Percentiles rank a stretch among this genome's conserved stretches.
These are phyloP conservation scores for Amylostereum chailletii DNA, from an alignment of 1,284 basidiomycete species.

Conservation along the genomic window DNA sequence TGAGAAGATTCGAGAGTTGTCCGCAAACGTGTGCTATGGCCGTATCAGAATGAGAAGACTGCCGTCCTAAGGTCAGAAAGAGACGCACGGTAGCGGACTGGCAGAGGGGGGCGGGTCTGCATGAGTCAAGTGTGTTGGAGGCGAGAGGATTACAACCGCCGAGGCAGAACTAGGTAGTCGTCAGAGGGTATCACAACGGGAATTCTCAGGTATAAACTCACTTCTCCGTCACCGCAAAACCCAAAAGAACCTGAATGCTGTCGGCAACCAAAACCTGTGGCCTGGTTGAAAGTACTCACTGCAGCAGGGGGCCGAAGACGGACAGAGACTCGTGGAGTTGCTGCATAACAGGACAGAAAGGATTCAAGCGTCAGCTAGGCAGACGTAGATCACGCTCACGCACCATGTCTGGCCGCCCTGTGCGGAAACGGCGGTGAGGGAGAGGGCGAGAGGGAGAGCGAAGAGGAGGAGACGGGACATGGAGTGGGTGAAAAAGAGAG, in stretches of 20 bases:
- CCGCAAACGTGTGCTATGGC: conserved; percentile 50
- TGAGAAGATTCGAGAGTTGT: conserved; percentile 57
- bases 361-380: not conserved
- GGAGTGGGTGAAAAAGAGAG: not conserved
- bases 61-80: not conserved
- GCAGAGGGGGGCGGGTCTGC: conserved; percentile 67
- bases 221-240: conserved; percentile 19
- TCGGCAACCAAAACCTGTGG: not conserved
- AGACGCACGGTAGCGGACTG: conserved; percentile 40
- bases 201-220: conserved; percentile 1
- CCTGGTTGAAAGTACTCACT: conserved; percentile 31
- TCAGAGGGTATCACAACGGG: conserved; percentile 5
- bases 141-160: conserved; percentile 76
- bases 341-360: conserved; percentile 21
- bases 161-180: conserved; percentile 52
- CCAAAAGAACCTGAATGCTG: conserved; percentile 13
- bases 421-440: conserved; percentile 13
- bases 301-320: conserved; percentile 59
- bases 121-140: conserved; percentile 57
- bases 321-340: conserved; percentile 46
- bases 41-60: not conserved
- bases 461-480: conserved; percentile 14
- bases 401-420: conserved; percentile 16
- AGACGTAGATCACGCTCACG: not conserved
- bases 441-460: conserved; percentile 10